These are phyloP conservation scores for Furculomyces boomerangus DNA, from an alignment of 371 early-diverging fungal genomes.

Conservation along the genomic window DNA sequence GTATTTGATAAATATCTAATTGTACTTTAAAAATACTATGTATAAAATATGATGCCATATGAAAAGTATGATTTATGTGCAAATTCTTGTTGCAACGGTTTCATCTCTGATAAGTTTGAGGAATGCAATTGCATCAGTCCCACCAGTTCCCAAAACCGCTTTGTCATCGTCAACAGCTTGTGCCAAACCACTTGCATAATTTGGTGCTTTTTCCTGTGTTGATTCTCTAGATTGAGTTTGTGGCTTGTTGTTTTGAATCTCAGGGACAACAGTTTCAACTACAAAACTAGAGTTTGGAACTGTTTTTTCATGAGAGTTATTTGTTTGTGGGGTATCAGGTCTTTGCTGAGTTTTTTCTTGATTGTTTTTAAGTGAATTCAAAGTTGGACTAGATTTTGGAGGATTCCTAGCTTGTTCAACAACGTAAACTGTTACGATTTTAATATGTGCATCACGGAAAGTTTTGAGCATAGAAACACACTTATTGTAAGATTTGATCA, in stretches of 20 bases:
- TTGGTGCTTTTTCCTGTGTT: neutral
- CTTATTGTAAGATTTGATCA: slow-evolving; percentile 50
- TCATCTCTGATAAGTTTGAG: slow-evolving; percentile 46
- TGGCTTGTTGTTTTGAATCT: neutral
- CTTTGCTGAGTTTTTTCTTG: neutral
- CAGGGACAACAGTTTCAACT: neutral
- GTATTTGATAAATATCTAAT: too few relatives aligned
- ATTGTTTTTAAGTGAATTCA: neutral
- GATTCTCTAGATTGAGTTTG: too few relatives aligned
- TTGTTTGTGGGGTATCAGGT: too few relatives aligned
- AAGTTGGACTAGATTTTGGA: slow-evolving; percentile 11
- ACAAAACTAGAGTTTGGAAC: neutral
- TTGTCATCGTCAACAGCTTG: slow-evolving; percentile 25
- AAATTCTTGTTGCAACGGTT: slow-evolving; percentile 27
- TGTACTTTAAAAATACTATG: too few relatives aligned
- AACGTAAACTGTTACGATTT: slow-evolving; percentile 81
- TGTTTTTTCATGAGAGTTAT: neutral
- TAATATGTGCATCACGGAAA: slow-evolving; percentile 83
- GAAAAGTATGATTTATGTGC: neutral
- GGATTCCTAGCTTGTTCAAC: slow-evolving; percentile 65
- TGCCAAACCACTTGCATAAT: neutral
- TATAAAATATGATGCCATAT: too few relatives aligned
- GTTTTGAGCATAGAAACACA: slow-evolving; percentile 59
- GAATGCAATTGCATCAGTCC: slow-evolving; percentile 85
- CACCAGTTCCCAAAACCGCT: slow-evolving; percentile 82